Percentiles rank a stretch among this genome's conserved stretches.
Conservation (phyloP, 306 rosid genomes). For the Cucurbita maxima region DNA sequence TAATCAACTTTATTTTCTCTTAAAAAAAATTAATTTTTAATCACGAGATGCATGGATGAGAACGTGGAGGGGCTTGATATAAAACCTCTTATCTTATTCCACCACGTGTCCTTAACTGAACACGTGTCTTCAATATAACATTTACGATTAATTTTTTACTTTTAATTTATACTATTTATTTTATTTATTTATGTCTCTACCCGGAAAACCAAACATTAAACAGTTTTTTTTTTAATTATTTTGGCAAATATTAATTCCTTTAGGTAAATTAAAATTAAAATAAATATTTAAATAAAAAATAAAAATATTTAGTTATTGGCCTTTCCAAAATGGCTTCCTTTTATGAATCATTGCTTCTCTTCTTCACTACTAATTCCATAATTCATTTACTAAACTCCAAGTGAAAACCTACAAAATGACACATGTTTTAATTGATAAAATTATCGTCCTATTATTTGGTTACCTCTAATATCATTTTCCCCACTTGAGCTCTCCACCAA, state of each 20-base stretch:
- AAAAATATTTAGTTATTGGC: slow-evolving; percentile 17
- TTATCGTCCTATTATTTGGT: neutral
- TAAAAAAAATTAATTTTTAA: neutral
- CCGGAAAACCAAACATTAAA: neutral
- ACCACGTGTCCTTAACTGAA: neutral
- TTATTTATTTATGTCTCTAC: neutral
- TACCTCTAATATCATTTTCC: neutral
- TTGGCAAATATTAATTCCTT: too few relatives aligned
- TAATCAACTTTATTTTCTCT: neutral
- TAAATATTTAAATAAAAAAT: too few relatives aligned
- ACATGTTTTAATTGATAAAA: neutral
- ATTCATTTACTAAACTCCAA: neutral
- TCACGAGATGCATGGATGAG: neutral
- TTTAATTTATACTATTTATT: neutral
- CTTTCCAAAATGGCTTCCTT: slow-evolving; percentile 20
- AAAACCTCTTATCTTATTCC: neutral
- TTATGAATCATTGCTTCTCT: slow-evolving; percentile 5
- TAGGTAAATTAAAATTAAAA: too few relatives aligned
- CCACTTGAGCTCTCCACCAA: neutral
- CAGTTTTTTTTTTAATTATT: too few relatives aligned
- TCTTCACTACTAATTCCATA: slow-evolving; percentile 16
- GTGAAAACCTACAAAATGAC: slow-evolving; percentile 8
- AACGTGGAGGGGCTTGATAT: slow-evolving; percentile 4
- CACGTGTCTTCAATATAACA: neutral
- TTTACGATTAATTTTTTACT: neutral